Base-by-base conservation (phyloP, 2,329 filamentous ascomycete species). In the Talaromyces sp. region DNA sequence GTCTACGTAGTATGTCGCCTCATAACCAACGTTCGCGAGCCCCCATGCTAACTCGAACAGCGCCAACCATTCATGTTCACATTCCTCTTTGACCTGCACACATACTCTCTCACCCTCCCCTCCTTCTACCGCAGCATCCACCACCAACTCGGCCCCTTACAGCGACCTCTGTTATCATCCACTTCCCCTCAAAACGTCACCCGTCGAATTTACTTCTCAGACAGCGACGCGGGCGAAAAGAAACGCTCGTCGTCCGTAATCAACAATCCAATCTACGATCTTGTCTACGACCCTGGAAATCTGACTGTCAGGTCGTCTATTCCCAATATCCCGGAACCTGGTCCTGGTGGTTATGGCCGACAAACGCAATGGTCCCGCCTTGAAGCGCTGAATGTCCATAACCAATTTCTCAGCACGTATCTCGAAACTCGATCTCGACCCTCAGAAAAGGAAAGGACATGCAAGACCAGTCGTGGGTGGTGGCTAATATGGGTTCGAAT, bases 401-500 rank as follows among this genome's bases (percentile, higher is more conserved):
- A 80, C 8, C 83, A 85, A 61, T 81, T 88, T 44, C 73, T 88
- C 28, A 81, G 81, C 62, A 86, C 83, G 0, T 78, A 86, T 58
- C 71, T 73, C n/a, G 79, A 80, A 63, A 86, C 84, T 1, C 77
- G 81, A 2, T 73, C 73, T 23, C 74, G 73, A 1, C 66, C 72
- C 1, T 71, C 75, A 8, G 84, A 88, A 65, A 76, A 84, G 6
- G 86, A 88, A 68, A 79, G 84, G 35, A 87, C 83, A 0, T 83
- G 82, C 71, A 88, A 88, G 72, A 88, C 86, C 0, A 81, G 75
- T 48, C 80, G 86, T n/a, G 84, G 84, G 6, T 88, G 86, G 86
- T 88, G 86, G 86, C 80, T 88, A 1, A 82, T 87, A 23, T 88
- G 86, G 86, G 82, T 88, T 72, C 80, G 84, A 8, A 72, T 87